These are phyloP conservation scores for Tetrahymena elliotti DNA, from an alignment of 73 alveolate genomes.

Conservation along the genomic window DNA sequence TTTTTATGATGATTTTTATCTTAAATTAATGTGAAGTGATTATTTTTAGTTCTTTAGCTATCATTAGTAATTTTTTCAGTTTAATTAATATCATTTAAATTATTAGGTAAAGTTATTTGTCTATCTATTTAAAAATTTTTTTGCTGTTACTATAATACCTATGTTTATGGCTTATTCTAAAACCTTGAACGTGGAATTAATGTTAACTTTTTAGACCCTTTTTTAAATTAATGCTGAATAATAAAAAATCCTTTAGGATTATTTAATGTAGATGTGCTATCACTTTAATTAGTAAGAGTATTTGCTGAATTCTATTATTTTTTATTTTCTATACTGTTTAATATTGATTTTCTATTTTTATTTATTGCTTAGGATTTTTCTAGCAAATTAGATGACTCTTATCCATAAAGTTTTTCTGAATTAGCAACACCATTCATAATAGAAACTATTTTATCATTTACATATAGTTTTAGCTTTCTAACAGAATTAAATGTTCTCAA, in stretches of 20 bases:
- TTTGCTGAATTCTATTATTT: too few relatives aligned
- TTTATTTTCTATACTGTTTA: background rate
- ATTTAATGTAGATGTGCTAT: background rate
- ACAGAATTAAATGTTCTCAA: background rate
- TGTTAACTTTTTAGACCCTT: background rate
- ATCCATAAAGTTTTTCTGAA: background rate
- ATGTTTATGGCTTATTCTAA: background rate
- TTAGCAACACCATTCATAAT: background rate
- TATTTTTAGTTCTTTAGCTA: background rate
- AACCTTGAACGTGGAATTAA: background rate
- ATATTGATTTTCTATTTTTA: background rate
- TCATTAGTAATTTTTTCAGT: background rate
- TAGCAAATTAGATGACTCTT: background rate
- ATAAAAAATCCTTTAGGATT: background rate
- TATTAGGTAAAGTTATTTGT: background rate
- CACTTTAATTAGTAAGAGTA: background rate
- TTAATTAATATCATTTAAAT: too few relatives aligned
- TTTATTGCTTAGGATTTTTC: background rate
- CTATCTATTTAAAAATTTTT: background rate
- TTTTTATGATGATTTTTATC: background rate
- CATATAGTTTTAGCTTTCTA: background rate
- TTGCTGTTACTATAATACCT: too few relatives aligned
- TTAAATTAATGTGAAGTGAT: background rate
- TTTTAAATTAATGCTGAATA: too few relatives aligned
- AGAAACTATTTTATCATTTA: background rate